Conservation (phyloP, 2,329 filamentous ascomycete genomes). For the Talaromyces albobiverticillius region DNA sequence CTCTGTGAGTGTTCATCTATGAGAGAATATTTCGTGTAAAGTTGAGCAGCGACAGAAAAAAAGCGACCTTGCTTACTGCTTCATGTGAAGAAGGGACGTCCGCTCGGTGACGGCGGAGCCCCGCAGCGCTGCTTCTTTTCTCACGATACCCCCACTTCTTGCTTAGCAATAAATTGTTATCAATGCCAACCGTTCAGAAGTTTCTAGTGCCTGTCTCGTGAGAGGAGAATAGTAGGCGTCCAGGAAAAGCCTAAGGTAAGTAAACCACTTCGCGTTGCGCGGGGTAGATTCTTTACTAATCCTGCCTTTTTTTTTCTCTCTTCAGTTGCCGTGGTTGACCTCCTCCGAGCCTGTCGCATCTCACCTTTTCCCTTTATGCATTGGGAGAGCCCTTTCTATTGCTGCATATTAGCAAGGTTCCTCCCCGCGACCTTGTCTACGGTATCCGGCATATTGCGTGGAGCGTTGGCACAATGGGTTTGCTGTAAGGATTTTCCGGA, state of each 20-base stretch:
- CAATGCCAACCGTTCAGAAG: slow-evolving; percentile 1
- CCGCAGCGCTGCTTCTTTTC: slow-evolving; percentile 12
- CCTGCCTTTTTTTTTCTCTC: slow-evolving; percentile 1
- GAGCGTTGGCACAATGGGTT: slow-evolving; percentile 29
- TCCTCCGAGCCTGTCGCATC: background rate
- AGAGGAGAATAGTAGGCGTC: background rate
- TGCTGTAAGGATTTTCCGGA: slow-evolving; percentile 26
- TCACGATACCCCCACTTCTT: slow-evolving; percentile 10
- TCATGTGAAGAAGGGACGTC: no score
- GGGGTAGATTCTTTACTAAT: slow-evolving; percentile 14
- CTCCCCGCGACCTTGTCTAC: background rate
- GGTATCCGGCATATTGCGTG: background rate
- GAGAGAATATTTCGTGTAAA: background rate
- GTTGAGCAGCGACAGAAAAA: background rate
- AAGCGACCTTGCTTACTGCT: no score
- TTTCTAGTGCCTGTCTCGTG: slow-evolving; percentile 4
- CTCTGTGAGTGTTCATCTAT: background rate
- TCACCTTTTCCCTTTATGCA: background rate
- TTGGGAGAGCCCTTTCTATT: background rate
- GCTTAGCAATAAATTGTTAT: slow-evolving; percentile 10
- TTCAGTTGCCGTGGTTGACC: background rate
- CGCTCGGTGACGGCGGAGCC: slow-evolving; percentile 5
- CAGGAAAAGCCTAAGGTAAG: background rate
- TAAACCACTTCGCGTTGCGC: background rate
- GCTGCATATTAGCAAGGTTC: background rate